Evolutionary conservation across 129 eudicot species (phyloP), one percentile per base, ranked within the genome.

Genomic region (Flaveria brownii): DNA sequence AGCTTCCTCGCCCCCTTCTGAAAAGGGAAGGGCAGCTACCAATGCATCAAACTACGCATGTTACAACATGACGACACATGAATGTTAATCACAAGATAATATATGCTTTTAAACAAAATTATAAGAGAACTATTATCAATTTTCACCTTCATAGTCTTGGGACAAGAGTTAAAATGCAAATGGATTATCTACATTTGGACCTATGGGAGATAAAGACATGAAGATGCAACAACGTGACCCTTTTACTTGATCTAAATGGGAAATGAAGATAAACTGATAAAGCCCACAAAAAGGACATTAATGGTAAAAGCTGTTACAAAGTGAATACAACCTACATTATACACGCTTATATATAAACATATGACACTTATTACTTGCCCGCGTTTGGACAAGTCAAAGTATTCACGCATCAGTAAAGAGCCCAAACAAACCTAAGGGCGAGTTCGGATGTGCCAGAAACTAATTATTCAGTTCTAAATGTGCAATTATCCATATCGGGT

Each of bases 1-100:
- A 84, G 93, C 91, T 80, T 90, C 96, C 75, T 90, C 96, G 54
- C 93, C 93, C 22, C 93, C 96, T 71, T 87, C 96, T 0, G 84
- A 74, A 69, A 88, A 82, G 16, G 96, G 93, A 71, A 90, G 96
- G 50, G 91, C 93, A 30, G 92, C 75, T 42, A 87, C 92, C 75
- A 90, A 66, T 26, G 92, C 90, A 87, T 89, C 96, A 81, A 87
- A 89, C 96, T 86, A 86, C 65, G 72, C 64, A 80, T 62, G 73
- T 62, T 62, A 62, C 59, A 64, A 69, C 41, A 39, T 13, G 26
- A 62, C 59, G 59, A 69, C 41, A 39, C 15, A 15, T 39, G 15
- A 39, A 42, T 26, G 64, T 16, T n/a, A 68, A 51, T 49, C 5
- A 22, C 20, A 75, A 20, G 54, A 72, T 12, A 10, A 28, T 30